phyloP scores from a whole-genome alignment of 2,329 filamentous ascomycete genomes.

The Kalaharituber pfeilii region DNA sequence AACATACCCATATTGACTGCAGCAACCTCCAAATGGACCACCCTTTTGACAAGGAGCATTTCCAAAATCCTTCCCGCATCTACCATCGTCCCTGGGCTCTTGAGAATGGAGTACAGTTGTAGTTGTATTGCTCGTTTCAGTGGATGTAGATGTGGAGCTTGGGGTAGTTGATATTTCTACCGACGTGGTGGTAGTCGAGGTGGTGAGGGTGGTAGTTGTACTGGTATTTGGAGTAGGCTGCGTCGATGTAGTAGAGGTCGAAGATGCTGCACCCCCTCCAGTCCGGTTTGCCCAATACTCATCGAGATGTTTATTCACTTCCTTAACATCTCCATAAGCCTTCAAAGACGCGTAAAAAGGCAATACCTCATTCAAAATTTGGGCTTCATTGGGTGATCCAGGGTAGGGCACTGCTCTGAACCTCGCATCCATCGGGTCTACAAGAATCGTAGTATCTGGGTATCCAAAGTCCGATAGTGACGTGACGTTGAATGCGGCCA shows the following conservation, averaged over 20 bases:
- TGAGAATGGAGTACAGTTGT: background rate
- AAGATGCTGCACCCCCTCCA: background rate
- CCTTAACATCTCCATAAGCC: slow-evolving; percentile 26
- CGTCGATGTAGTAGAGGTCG: background rate
- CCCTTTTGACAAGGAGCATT: background rate
- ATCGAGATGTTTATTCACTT: slow-evolving; percentile 24
- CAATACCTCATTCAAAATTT: slow-evolving; percentile 2
- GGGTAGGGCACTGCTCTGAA: slow-evolving; percentile 26
- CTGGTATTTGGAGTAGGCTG: background rate
- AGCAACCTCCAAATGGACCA: background rate
- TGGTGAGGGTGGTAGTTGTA: background rate
- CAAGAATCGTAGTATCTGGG: slow-evolving; percentile 24
- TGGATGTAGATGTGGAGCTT: background rate
- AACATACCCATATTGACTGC: background rate
- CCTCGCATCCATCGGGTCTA: slow-evolving; percentile 19
- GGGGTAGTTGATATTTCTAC: background rate
- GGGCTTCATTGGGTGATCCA: slow-evolving; percentile 11
- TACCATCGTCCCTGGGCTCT: background rate
- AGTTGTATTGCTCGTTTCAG: background rate
- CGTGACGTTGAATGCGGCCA: slow-evolving; percentile 33
- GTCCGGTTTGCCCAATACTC: slow-evolving; percentile 18
- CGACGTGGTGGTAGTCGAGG: background rate
- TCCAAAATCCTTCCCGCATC: background rate
- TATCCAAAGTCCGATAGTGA: slow-evolving; percentile 25
- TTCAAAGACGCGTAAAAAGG: slow-evolving; percentile 20